Evolutionary conservation across 768 basidiomycete genomes (phyloP), one percentile per base, ranked within the genome.

Genomic region (Tricholoma furcatifolium): DNA sequence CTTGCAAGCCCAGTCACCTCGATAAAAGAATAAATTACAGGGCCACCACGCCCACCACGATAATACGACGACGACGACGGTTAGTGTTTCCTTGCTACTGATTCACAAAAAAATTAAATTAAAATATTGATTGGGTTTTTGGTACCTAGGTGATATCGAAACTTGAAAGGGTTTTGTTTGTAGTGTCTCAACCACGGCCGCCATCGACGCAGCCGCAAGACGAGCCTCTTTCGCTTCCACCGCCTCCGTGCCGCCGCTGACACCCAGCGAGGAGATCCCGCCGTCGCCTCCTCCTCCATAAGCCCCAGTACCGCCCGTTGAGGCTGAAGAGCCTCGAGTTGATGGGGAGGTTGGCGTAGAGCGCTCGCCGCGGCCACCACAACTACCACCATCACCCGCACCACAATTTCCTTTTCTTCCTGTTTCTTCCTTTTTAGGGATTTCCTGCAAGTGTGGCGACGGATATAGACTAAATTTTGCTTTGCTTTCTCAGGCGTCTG

Each of bases 11-110:
- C 20, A 66, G n/a, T n/a, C n/a, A n/a, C 71, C 42, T 71, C 70
- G 40, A 69, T 69, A 46, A 74, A 73, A 50, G n/a, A 72, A 72
- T 38, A 75, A 71, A 68, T 67, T 65, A 31, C 55, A 65, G 51
- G 68, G 63, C 21, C 21, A 18, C 20, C 43, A 41, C 21, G 57
- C 62, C 43, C n/a, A n/a, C n/a, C n/a, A n/a, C n/a, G n/a, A n/a
- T n/a, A n/a, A n/a, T n/a, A n/a, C n/a, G n/a, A n/a, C n/a, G n/a
- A n/a, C n/a, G n/a, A n/a, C n/a, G n/a, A n/a, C n/a, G 41, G 71
- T 73, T 59, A 61, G 55, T 59, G n/a, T 55, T 32, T 24, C 39
- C 21, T 47, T 54, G 60, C 52, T 53, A 60, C 62, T 42, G 41
- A 48, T 40, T 0, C 15, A 6, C 12, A 45, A 35, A 35, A 35